Base-by-base conservation (phyloP, 345 rosid species). In the Lepidium sativum region DNA sequence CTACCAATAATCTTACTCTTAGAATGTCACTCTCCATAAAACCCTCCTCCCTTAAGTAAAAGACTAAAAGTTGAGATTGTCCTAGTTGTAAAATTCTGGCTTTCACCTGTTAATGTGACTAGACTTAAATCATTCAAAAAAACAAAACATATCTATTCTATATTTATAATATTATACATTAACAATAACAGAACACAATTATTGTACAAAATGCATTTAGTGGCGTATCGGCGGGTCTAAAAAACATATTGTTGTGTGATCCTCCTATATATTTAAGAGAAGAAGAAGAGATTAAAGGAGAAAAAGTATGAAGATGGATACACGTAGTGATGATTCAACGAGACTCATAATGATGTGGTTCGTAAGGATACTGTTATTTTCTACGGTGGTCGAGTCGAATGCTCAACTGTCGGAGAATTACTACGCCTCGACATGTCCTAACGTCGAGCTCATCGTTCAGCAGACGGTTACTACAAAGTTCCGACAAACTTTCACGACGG, bases 371-470 rank as follows among this genome's bases (percentile, higher is more conserved):
- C 5, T 76, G 42, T 20, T 79, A 4, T 27, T 81, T 42, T 12
- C 7, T 43, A 60, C 54, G 68, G 41, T 54, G 53, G n/a, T 14
- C 33, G 54, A 77, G 45, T 55, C 73, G 6, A 75, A 82, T 40
- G 90, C 77, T 21, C 76, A 81, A 14, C 55, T 94, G 42, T 29
- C 29, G 2, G 86, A 81, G 65, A 78, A 82, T 32, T 94, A 84
- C 80, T 87, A 89, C 63, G 25, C 63, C 20, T 25, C 45, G 1
- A 81, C 68, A 11, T 89, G 97, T 47, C 84, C 95, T 2, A 83
- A 67, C 76, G 83, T 89, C 35, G 95, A 94, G 65, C 39, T 63
- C 20, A 75, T 88, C 23, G 97, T 89, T 25, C 62, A 53, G 9
- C 85, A 86, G 57, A 83, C 49, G 14, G 90, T 89, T 9, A n/a